Conservation (phyloP, 2,329 filamentous ascomycete species). For the Sporothrix curviconia region DNA sequence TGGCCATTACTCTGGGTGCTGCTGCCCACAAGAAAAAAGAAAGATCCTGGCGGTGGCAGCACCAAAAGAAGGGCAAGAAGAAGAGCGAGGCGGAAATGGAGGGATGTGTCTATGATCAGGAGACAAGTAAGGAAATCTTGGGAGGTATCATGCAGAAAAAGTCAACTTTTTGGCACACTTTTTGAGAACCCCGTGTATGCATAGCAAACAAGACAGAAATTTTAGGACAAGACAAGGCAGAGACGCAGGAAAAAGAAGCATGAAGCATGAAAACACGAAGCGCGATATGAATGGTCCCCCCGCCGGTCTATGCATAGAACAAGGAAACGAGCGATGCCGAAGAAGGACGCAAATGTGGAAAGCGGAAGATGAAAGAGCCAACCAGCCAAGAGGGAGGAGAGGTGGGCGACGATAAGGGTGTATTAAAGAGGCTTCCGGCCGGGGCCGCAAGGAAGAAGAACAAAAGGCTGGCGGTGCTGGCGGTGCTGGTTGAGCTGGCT, state of each 20-base stretch:
- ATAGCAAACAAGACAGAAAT: not conserved
- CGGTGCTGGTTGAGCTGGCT: too few relatives aligned
- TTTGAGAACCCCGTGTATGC: constrained; percentile 33
- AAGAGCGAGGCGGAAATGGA: not conserved
- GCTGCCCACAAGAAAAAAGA: not conserved
- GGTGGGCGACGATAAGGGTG: constrained; percentile 24
- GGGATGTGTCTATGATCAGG: constrained; percentile 13
- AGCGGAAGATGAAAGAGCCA: constrained; percentile 11
- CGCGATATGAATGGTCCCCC: not conserved
- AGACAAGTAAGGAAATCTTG: constrained; percentile 23
- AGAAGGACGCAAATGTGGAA: constrained; percentile 30
- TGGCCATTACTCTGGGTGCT: not conserved
- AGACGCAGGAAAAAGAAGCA: not conserved
- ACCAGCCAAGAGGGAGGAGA: constrained; percentile 6
- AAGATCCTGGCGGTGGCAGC: not conserved
- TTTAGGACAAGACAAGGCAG: not conserved
- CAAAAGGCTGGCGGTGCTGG: not conserved
- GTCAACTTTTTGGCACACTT: constrained; percentile 43
- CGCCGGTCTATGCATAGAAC: constrained; percentile 39
- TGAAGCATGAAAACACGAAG: not conserved
- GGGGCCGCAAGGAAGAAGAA: not conserved
- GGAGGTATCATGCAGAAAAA: constrained; percentile 44
- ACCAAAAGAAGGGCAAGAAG: not conserved
- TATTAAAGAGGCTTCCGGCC: constrained; percentile 1
- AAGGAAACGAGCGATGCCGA: constrained; percentile 31